phyloP scores from a whole-genome alignment of 192 early-diverging fungal genomes.

The Rhizophagus prolifer region DNA sequence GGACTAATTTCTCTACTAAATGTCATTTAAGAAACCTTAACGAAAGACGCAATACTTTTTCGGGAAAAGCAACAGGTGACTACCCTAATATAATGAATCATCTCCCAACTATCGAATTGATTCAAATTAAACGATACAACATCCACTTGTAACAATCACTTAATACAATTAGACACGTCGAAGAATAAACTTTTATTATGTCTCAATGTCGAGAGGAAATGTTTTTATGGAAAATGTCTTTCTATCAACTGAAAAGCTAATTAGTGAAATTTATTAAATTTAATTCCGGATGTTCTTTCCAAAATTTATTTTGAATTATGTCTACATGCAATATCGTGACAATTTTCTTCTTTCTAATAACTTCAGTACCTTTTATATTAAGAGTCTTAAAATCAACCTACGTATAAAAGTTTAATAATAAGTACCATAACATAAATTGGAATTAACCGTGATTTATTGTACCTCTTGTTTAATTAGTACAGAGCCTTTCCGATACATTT shows the following conservation, averaged over 20 bases:
- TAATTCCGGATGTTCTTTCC: conserved; percentile 46
- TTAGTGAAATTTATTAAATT: background rate
- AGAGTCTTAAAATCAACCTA: conserved; percentile 25
- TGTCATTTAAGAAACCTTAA: no score
- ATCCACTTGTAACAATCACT: background rate
- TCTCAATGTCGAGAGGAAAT: no score
- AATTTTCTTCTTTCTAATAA: conserved; percentile 55
- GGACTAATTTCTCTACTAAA: no score
- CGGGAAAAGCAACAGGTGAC: no score
- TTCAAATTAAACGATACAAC: no score
- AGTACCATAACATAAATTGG: conserved; percentile 2
- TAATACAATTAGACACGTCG: background rate
- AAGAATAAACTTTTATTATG: background rate
- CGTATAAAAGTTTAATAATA: background rate
- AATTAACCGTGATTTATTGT: conserved; percentile 34
- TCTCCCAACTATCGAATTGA: no score
- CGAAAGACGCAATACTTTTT: no score
- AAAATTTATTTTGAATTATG: conserved; percentile 75
- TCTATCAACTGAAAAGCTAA: no score
- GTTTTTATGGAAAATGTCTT: no score
- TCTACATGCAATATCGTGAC: conserved; percentile 62
- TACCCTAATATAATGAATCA: no score
- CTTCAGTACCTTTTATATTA: conserved; percentile 25
- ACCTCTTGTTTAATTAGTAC: conserved; percentile 67
- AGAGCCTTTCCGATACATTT: conserved; percentile 88